Evolutionary conservation across 2,329 filamentous ascomycete species (phyloP).

Genomic region (Penicillium sp.): DNA sequence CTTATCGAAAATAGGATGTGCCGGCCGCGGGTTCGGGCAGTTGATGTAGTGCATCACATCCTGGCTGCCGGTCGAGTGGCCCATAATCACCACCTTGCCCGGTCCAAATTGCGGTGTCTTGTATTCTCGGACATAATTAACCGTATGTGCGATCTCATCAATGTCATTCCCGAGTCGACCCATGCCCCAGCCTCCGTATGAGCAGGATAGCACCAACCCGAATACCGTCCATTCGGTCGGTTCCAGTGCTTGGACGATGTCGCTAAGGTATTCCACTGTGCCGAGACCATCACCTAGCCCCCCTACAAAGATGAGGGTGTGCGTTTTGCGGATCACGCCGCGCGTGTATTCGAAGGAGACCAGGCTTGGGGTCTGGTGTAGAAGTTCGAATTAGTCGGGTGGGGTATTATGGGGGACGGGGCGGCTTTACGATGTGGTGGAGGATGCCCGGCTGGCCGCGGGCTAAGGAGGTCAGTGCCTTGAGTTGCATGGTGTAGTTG

Average conservation of each 20-base stretch:
- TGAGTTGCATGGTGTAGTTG: slow-evolving; percentile 18
- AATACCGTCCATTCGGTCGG: slow-evolving; percentile 52
- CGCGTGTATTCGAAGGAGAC: slow-evolving; percentile 40
- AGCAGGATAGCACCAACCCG: slow-evolving; percentile 50
- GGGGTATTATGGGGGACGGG: background rate
- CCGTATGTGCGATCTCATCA: slow-evolving; percentile 51
- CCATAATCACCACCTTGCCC: slow-evolving; percentile 62
- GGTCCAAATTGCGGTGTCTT: slow-evolving; percentile 29
- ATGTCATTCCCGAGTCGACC: slow-evolving; percentile 53
- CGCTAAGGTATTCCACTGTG: slow-evolving; percentile 52
- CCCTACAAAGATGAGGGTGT: slow-evolving; percentile 57
- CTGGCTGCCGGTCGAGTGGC: slow-evolving; percentile 67
- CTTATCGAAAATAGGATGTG: slow-evolving; percentile 28
- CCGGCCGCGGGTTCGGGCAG: slow-evolving; percentile 37
- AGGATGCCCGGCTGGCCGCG: slow-evolving; percentile 23
- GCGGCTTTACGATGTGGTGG: slow-evolving; percentile 21
- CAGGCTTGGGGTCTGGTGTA: slow-evolving; percentile 32
- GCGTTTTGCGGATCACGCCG: slow-evolving; percentile 29
- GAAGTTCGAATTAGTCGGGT: slow-evolving; percentile 1
- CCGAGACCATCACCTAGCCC: slow-evolving; percentile 58
- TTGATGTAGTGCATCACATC: slow-evolving; percentile 63
- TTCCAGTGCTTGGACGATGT: slow-evolving; percentile 48
- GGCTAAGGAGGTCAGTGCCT: slow-evolving; percentile 14
- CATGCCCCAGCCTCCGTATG: slow-evolving; percentile 55
- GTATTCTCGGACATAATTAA: slow-evolving; percentile 48